Conservation (phyloP, 192 early-diverging fungal genomes). For the Podila clonocystis region DNA sequence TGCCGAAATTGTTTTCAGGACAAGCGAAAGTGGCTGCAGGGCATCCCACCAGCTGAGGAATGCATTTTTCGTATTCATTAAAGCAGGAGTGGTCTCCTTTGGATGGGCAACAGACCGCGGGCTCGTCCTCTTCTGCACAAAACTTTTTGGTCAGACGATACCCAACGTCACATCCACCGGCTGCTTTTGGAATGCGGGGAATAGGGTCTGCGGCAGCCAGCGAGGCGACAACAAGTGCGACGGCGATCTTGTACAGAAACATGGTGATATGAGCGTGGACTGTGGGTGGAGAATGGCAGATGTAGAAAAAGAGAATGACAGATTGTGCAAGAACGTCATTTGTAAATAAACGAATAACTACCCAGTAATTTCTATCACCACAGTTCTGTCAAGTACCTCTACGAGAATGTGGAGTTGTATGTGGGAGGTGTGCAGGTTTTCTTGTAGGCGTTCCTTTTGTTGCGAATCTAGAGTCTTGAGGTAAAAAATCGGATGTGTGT, state of each 20-base stretch:
- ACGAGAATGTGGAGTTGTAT: not conserved
- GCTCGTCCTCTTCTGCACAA: not conserved
- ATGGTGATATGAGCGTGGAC: not conserved
- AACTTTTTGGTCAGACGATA: conserved; percentile 2
- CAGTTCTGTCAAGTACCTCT: not conserved
- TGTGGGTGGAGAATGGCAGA: too few relatives aligned
- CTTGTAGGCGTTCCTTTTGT: too few relatives aligned
- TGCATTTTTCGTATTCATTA: not conserved
- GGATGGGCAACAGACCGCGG: conserved; percentile 7
- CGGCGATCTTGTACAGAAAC: conserved; percentile 4
- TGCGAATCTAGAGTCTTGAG: not conserved
- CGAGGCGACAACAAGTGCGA: not conserved
- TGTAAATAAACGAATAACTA: too few relatives aligned
- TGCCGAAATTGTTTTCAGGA: conserved; percentile 1
- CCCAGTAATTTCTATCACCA: too few relatives aligned
- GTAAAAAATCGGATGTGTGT: not conserved
- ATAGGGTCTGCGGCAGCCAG: not conserved
- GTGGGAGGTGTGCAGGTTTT: not conserved
- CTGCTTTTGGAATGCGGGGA: not conserved
- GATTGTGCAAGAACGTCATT: too few relatives aligned
- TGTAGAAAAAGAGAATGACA: not conserved
- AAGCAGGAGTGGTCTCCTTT: not conserved
- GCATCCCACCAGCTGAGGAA: conserved; percentile 7
- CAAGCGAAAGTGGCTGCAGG: not conserved
- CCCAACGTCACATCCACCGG: conserved; percentile 2